These are phyloP conservation scores for Monsonia emarginata DNA, from an alignment of 441 rosid species.

Conservation along the genomic window DNA sequence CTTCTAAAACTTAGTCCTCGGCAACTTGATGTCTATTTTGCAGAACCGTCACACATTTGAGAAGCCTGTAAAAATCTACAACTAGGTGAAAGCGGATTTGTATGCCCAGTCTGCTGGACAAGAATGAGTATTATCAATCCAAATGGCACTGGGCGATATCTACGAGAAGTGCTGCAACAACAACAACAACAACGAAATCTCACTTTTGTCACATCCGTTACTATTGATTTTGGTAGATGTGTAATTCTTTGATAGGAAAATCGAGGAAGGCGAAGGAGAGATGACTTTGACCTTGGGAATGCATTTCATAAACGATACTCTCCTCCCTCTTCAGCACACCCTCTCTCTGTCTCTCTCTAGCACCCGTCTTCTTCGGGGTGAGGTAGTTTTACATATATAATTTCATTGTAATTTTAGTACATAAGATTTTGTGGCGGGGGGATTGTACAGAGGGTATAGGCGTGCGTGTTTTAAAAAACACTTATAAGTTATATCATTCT, in stretches of 20 bases:
- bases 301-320: slow-evolving; percentile 13
- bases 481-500: not conserved
- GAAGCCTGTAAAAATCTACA: slow-evolving; percentile 59
- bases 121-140: not conserved
- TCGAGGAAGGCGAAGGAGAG: slow-evolving; percentile 2
- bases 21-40: slow-evolving; percentile 19
- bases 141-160: not conserved
- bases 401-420: slow-evolving; percentile 26
- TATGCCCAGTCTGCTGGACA: not conserved
- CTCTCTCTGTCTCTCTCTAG: slow-evolving; percentile 9
- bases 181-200: slow-evolving; percentile 11
- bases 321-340: not conserved
- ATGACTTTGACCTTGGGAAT: slow-evolving; percentile 12
- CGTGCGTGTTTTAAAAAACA: not conserved
- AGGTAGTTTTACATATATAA: slow-evolving; percentile 18
- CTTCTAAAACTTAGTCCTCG: too few relatives aligned
- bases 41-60: slow-evolving; percentile 56
- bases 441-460: slow-evolving; percentile 37
- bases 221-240: slow-evolving; percentile 17
- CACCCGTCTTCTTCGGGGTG: slow-evolving; percentile 20
- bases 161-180: slow-evolving; percentile 17
- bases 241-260: slow-evolving; percentile 20
- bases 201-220: slow-evolving; percentile 7
- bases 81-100: slow-evolving; percentile 23
- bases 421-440: slow-evolving; percentile 32